Evolutionary conservation across 2,329 filamentous ascomycete genomes (phyloP).

Genomic region (Botrytis fragariae): DNA sequence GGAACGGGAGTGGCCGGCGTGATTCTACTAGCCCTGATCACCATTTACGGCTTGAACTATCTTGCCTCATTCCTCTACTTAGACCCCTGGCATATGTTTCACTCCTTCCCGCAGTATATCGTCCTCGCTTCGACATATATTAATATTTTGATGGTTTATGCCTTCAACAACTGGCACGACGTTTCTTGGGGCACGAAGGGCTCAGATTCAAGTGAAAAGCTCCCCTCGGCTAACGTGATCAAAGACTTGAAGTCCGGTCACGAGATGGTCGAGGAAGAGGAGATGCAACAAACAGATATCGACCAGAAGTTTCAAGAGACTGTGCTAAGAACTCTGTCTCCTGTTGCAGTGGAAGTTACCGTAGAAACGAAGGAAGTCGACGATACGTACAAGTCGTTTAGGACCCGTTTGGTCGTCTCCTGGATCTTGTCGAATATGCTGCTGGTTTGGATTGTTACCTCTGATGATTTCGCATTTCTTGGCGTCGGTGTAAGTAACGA

Average conservation of each 20-base stretch:
- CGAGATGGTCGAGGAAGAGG: conserved; percentile 93
- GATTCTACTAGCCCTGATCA: conserved; percentile 87
- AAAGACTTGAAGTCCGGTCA: conserved; percentile 80
- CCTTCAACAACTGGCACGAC: conserved; percentile 99
- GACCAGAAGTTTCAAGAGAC: conserved; percentile 96
- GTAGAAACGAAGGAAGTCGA: conserved; percentile 84
- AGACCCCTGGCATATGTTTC: conserved; percentile 99
- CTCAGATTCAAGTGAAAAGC: conserved; percentile 87
- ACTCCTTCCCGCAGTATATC: conserved; percentile 94
- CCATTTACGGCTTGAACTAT: conserved; percentile 96
- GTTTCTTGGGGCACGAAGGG: conserved; percentile 99
- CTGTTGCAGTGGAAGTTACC: conserved; percentile 74
- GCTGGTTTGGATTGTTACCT: conserved; percentile 83
- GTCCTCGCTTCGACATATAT: conserved; percentile 95
- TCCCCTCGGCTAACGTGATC: conserved; percentile 66
- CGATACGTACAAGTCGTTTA: conserved; percentile 99
- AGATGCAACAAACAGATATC: conserved; percentile 96
- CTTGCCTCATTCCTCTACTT: conserved; percentile 95
- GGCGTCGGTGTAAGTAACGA: conserved; percentile 77
- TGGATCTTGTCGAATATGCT: conserved; percentile 96
- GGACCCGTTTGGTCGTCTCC: conserved; percentile 87
- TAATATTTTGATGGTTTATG: conserved; percentile 99
- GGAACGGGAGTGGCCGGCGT: conserved; percentile 63
- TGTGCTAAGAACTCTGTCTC: conserved; percentile 86
- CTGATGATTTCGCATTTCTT: conserved; percentile 78